Conservation (phyloP, 352 stramenopile species). For the Plasmopara halstedii region DNA sequence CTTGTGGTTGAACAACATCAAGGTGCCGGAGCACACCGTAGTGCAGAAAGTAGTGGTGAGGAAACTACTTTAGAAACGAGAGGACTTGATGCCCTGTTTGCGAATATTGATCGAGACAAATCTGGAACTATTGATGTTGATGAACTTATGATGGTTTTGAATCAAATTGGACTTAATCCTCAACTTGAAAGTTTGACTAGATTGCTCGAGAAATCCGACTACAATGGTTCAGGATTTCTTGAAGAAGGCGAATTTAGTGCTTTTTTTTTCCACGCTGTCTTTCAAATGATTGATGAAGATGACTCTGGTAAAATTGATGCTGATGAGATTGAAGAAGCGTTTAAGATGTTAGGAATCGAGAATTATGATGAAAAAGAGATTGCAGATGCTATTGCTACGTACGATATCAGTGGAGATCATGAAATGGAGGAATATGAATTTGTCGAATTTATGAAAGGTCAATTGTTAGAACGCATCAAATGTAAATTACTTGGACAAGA, state of each 20-base stretch:
- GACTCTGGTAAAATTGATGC: slow-evolving; percentile 70
- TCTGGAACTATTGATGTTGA: slow-evolving; percentile 45
- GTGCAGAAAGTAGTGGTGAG: slow-evolving; percentile 2
- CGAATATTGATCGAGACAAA: slow-evolving; percentile 52
- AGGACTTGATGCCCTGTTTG: slow-evolving; percentile 56
- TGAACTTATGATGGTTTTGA: slow-evolving; percentile 56
- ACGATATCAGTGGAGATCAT: slow-evolving; percentile 66
- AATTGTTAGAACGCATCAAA: slow-evolving; percentile 54
- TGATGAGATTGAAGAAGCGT: slow-evolving; percentile 61
- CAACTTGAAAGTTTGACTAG: slow-evolving; percentile 32
- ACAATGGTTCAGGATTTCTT: slow-evolving; percentile 37
- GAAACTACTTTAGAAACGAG: slow-evolving; percentile 47
- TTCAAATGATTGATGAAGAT: slow-evolving; percentile 70
- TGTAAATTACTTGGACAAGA: slow-evolving; percentile 27
- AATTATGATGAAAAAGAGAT: slow-evolving; percentile 62
- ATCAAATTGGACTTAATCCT: slow-evolving; percentile 60
- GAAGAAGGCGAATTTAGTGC: slow-evolving; percentile 53
- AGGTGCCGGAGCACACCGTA: slow-evolving; percentile 4
- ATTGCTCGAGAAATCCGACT: slow-evolving; percentile 48
- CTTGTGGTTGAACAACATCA: slow-evolving; percentile 23
- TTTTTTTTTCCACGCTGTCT: slow-evolving; percentile 70
- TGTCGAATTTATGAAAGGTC: slow-evolving; percentile 69
- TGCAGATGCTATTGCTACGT: slow-evolving; percentile 47
- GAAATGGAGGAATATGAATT: slow-evolving; percentile 82
- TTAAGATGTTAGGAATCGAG: slow-evolving; percentile 58